Conservation (phyloP, 495 filamentous ascomycete species). For the Annulohypoxylon stygium region DNA sequence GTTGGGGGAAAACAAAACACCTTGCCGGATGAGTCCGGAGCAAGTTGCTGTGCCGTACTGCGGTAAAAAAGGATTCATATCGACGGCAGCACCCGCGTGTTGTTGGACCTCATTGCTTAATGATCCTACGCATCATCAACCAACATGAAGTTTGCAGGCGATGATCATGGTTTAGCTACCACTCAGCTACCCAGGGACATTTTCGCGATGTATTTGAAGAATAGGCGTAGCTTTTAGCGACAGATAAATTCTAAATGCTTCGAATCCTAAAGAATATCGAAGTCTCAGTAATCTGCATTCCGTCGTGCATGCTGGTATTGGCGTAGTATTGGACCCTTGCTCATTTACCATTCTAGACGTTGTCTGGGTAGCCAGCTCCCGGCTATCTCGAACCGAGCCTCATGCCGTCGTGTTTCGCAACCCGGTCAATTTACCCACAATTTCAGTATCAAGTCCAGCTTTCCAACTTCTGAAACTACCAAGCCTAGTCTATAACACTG, state of each 20-base stretch:
- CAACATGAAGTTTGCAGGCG: slow-evolving; percentile 20
- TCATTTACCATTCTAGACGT: neutral
- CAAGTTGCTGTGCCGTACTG: slow-evolving; percentile 13
- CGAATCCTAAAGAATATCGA: neutral
- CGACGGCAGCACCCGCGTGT: neutral
- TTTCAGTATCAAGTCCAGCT: slow-evolving; percentile 25
- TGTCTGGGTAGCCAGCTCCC: neutral
- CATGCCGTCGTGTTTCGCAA: slow-evolving; percentile 34
- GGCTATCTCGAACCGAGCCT: slow-evolving; percentile 31
- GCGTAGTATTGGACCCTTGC: neutral
- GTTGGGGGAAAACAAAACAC: neutral
- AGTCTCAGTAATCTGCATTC: neutral
- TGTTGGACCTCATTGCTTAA: slow-evolving; percentile 6
- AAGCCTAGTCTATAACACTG: slow-evolving; percentile 14
- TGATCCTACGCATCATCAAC: slow-evolving; percentile 18
- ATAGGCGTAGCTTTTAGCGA: slow-evolving; percentile 36
- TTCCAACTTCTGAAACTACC: slow-evolving; percentile 33
- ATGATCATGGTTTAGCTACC: slow-evolving; percentile 27
- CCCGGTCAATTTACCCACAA: slow-evolving; percentile 33
- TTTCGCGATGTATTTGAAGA: slow-evolving; percentile 36
- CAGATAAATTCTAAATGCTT: slow-evolving; percentile 36
- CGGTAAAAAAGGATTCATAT: neutral
- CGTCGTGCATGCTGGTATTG: neutral
- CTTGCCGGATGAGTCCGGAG: slow-evolving; percentile 21
- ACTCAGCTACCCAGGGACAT: slow-evolving; percentile 18